A percentile compares a stretch with the other conserved stretches of the same genome.
These are phyloP conservation scores for Santalum album DNA, from an alignment of 164 flowering plant species.

Conservation along the genomic window DNA sequence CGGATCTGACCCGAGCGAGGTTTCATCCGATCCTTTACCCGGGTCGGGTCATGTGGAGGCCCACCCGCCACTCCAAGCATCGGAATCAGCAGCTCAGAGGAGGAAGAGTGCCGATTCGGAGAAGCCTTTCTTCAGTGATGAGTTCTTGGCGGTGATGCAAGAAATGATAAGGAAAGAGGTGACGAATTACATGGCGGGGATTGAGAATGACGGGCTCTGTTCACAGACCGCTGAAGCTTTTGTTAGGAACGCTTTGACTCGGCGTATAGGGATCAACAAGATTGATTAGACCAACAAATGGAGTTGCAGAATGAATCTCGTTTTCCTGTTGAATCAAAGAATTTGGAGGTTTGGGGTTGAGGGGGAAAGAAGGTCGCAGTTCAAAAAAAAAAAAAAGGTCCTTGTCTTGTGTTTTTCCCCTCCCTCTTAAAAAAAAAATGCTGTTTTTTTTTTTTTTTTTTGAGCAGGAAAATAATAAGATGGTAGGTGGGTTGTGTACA, in stretches of 20 bases:
- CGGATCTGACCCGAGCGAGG: slow-evolving; percentile 15
- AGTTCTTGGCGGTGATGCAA: slow-evolving; percentile 48
- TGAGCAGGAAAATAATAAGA: too few species aligned
- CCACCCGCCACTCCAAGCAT: too few species aligned
- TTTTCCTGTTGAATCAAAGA: too few species aligned
- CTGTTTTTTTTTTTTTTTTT: too few species aligned
- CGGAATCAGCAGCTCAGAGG: neutral
- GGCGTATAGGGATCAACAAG: slow-evolving; percentile 58
- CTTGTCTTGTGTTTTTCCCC: too few species aligned
- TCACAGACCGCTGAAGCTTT: slow-evolving; percentile 42
- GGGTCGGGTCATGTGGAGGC: neutral
- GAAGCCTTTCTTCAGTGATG: slow-evolving; percentile 36
- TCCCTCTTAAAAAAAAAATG: too few species aligned
- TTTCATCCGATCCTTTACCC: neutral
- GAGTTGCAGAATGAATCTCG: too few species aligned
- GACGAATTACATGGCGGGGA: slow-evolving; percentile 48
- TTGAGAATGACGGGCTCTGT: slow-evolving; percentile 30
- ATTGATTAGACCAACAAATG: slow-evolving; percentile 47
- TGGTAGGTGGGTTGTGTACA: too few species aligned
- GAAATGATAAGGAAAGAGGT: slow-evolving; percentile 64
- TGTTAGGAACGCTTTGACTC: slow-evolving; percentile 49
- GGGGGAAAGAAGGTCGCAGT: too few species aligned
- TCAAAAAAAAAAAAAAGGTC: too few species aligned
- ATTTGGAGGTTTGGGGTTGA: too few species aligned
- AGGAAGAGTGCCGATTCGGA: slow-evolving; percentile 10